Evolutionary conservation across 129 eudicot genomes (phyloP), one percentile per base, ranked within the genome.

Genomic region (Artemisia argyi): DNA sequence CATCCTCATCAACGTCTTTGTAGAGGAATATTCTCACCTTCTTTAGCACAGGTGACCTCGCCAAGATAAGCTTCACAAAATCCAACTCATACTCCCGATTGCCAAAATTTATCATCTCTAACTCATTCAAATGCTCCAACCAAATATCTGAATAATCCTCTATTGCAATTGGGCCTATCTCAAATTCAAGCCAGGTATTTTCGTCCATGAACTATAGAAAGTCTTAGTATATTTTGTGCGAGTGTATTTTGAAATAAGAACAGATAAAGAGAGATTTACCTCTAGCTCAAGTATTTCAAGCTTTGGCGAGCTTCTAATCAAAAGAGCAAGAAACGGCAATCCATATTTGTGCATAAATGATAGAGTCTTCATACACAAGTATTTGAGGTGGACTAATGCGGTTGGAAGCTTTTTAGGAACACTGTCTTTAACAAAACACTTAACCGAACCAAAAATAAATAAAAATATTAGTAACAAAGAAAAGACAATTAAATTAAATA

Each of bases 11-110:
- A 30, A 61, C 17, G 11, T 28, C 1, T 0, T 61, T 14, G 46
- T 26, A 11, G n/a, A 24, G 65, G 28, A 30, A 13, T 13, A 61
- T 30, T 2, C 19, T 26, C 18, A 30, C 66, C 46, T 61, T 61
- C 47, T 61, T 61, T 4, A 28, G 66, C 66, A 30, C 4, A 17
- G 66, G 66, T 15, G 48, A 61, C 46, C 14, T 61, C 15, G 52
- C 52, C 68, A 64, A 64, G 15, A 64, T 61, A 24, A 61, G 66
- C 18, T 24, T 61, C 46, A 61, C 19, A 61, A 61, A 61, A 61
- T 61, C 48, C 65, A 60, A 60, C 65, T 24, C 42, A 24, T 22
- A 10, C 46, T 61, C 47, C 16, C 66, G 4, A 16, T 30, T 4
- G 48, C 19, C 6, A 20, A 61, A 61, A 61, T 28, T 3, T 28